Conservation (phyloP, 768 basidiomycete species). For the Tulasnella sp. region DNA sequence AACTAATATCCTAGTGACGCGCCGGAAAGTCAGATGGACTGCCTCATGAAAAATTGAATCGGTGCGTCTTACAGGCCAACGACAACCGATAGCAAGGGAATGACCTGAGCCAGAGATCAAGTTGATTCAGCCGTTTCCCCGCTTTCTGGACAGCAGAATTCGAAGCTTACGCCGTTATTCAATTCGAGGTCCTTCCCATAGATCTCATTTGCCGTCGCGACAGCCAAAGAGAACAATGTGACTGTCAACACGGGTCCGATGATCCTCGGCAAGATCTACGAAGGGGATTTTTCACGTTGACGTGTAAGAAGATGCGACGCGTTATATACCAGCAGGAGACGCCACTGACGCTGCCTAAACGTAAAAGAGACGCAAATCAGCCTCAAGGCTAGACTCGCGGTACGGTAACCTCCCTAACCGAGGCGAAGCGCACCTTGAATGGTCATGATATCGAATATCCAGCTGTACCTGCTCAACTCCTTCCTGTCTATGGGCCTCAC, state of each 20-base stretch:
- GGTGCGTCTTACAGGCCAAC: constrained; percentile 74
- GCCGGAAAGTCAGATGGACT: not conserved
- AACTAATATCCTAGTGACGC: constrained; percentile 12
- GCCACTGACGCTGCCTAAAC: not conserved
- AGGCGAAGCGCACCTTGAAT: constrained; percentile 60
- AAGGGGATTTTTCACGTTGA: no score
- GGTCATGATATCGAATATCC: constrained; percentile 80
- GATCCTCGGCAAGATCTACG: constrained; percentile 58
- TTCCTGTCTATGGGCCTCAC: constrained; percentile 1
- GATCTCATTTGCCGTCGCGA: constrained; percentile 22
- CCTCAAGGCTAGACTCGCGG: no score
- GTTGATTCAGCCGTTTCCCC: constrained; percentile 28
- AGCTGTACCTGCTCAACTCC: constrained; percentile 50
- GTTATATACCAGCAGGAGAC: not conserved
- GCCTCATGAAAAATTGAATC: constrained; percentile 58
- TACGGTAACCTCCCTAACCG: no score
- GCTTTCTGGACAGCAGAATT: constrained; percentile 27
- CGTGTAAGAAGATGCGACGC: constrained; percentile 12
- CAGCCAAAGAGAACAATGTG: constrained; percentile 52
- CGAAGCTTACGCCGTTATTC: not conserved
- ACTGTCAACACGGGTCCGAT: constrained; percentile 76
- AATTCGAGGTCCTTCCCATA: not conserved
- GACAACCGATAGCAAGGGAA: constrained; percentile 82
- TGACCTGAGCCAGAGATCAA: constrained; percentile 64
- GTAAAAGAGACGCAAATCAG: no score